These are phyloP conservation scores for Elaeis oleifera DNA, from an alignment of 202 grass and related monocot genomes.

Conservation along the genomic window DNA sequence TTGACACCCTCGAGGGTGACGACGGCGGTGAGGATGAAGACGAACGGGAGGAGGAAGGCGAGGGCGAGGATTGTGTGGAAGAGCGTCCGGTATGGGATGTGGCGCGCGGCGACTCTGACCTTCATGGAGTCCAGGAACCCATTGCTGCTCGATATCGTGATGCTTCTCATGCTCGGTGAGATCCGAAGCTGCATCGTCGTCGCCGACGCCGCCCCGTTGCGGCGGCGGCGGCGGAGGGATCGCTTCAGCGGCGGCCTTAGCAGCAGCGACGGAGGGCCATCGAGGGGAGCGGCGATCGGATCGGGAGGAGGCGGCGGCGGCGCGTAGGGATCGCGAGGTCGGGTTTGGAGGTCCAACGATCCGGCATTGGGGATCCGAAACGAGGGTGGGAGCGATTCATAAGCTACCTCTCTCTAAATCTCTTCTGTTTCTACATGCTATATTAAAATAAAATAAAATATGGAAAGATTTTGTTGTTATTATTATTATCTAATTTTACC, in stretches of 20 bases:
- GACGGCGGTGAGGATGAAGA: conserved; percentile 84
- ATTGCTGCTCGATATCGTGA: conserved; percentile 98
- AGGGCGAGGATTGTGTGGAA: conserved; percentile 52
- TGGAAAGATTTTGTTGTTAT: too few species aligned
- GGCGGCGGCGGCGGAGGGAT: conserved; percentile 11
- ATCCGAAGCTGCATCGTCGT: conserved; percentile 96
- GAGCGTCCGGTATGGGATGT: conserved; percentile 24
- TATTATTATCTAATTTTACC: conserved; percentile 8
- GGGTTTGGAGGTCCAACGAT: too few species aligned
- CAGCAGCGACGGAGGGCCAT: conserved; percentile 29
- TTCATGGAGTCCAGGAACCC: conserved; percentile 90
- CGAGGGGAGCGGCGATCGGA: conserved; percentile 18
- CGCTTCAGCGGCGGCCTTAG: conserved; percentile 43
- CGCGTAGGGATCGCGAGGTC: conserved; percentile 23
- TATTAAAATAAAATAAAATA: too few species aligned
- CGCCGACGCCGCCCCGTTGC: conserved; percentile 25
- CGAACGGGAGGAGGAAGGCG: conserved; percentile 83
- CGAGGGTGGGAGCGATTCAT: too few species aligned
- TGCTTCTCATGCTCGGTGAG: conserved; percentile 99
- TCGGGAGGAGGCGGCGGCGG: conserved; percentile 45
- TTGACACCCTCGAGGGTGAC: conserved; percentile 78
- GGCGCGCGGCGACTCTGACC: conserved; percentile 65
- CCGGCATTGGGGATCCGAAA: too few species aligned
- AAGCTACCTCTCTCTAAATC: too few species aligned
- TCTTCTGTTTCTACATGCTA: too few species aligned